Conservation (phyloP, 805 yeast genomes). For the Candida coleopterorum region DNA sequence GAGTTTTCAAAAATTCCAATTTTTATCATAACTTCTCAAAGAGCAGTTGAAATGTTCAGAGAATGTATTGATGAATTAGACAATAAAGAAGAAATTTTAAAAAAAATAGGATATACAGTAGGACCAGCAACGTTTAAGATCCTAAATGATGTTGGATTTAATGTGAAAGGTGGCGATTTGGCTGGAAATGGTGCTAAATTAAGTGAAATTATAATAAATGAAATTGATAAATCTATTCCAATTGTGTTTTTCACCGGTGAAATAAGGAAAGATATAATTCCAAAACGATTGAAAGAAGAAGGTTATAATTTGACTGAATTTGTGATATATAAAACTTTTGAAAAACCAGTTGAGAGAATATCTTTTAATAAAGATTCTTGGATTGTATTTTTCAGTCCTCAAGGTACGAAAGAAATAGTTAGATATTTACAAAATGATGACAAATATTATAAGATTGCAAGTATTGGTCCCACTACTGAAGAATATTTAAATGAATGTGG, state of each 20-base stretch:
- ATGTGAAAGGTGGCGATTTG: constrained; percentile 63
- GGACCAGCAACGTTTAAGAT: constrained; percentile 83
- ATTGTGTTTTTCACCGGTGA: constrained; percentile 82
- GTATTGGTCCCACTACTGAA: constrained; percentile 92
- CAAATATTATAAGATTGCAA: constrained; percentile 49
- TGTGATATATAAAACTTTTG: constrained; percentile 64
- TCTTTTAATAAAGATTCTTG: constrained; percentile 35
- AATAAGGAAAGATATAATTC: constrained; percentile 76
- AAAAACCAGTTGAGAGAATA: constrained; percentile 15
- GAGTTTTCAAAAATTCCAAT: constrained; percentile 43
- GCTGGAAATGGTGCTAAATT: constrained; percentile 80
- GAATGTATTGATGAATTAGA: constrained; percentile 28
- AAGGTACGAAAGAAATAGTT: constrained; percentile 69
- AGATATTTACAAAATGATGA: constrained; percentile 22
- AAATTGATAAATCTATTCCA: constrained; percentile 26
- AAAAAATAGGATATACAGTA: constrained; percentile 71
- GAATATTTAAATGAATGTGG: constrained; percentile 50
- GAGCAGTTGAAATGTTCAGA: constrained; percentile 81
- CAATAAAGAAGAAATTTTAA: constrained; percentile 25
- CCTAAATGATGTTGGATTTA: constrained; percentile 60
- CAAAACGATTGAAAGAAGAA: constrained; percentile 45
- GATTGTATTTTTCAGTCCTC: constrained; percentile 89
- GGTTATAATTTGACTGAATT: constrained; percentile 51
- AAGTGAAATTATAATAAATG: constrained; percentile 54
- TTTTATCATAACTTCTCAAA: constrained; percentile 79